Evolutionary conservation across 2,329 filamentous ascomycete species (phyloP), one percentile per base, ranked within the genome.

Genomic region (Diaporthe destruens): DNA sequence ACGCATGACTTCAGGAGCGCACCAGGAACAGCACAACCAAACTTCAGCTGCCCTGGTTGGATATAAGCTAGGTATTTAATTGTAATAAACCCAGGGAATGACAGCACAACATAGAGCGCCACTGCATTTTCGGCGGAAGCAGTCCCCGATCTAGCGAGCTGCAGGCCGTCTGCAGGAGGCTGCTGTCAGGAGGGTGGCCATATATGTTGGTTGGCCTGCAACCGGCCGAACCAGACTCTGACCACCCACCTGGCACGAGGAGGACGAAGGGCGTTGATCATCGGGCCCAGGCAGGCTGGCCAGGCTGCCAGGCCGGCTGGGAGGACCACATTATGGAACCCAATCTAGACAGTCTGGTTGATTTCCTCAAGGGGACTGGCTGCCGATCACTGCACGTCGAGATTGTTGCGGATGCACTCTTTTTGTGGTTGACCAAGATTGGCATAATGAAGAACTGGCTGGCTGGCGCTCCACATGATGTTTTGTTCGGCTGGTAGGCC

Each of bases 141-240:
- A 23, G 63, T 25, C 25, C 65, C 55, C 34, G n/a, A 55, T 72
- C 55, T 16, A 65, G 68, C 67, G 23, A 56, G 23, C 9, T 66
- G 68, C 71, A 73, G 57, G 32, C 69, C 25, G 34, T 47, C 51
- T 71, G 67, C 71, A 73, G 67, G 68, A 59, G 34, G 68, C 44
- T 36, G 65, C 55, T 42, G 71, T 73, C 71, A 73, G 71, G 57
- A 70, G 66, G 56, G 36, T 49, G 66, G 36, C 7, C 57, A 20
- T 6, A 32, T 54, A 32, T 54, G n/a, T 51, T 53, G 57, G 39
- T 47, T 32, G 70, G 61, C 61, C 18, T 18, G 47, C 47, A 47
- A 42, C 14, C 16, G 61, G 61, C 61, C 36, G 14, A n/a, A 53
- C 47, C 61, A 39, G 32, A 53, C 25, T 66, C 47, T 66, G 61